Evolutionary conservation across 2,329 filamentous ascomycete species (phyloP), one percentile per base, ranked within the genome.

Genomic region (Bipolaris zeicola): DNA sequence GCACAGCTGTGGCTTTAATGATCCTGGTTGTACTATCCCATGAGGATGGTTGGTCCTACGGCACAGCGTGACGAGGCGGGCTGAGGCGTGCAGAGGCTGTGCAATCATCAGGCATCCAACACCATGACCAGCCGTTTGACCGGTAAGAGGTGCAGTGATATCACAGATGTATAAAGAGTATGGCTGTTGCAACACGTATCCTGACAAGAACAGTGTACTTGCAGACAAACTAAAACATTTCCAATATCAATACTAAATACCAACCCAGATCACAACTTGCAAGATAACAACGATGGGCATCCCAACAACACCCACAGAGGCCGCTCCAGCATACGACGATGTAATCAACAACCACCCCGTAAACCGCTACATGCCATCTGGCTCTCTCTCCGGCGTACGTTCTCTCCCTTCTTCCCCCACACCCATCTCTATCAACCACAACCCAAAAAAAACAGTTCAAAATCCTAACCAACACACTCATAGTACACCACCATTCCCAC

Each of bases 291-390:
- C 31, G 37, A 71, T 72, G 68, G 67, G 62, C 43, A 44, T 55
- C 33, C 64, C 63, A 3, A 60, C 58, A 3, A 49, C 58, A n/a
- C 50, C 60, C 5, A 31, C 33, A 45, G 67, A 67, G 5, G 61
- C 67, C 8, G 69, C 68, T 6, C 69, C 69, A 1, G 60, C 69
- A 11, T 71, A 73, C 49, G 66, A 73, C 37, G 69, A 71, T 50
- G 58, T 70, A 16, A 57, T 69, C 41, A 57, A 57, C 34, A 57
- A 65, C 33, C 68, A 68, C 41, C 67, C 69, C 1, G 58, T 68
- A 24, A 69, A 70, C 37, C 46, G 41, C 10, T 58, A 50, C 18
- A 42, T 38, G 6, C 60, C 64, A 3, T 63, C 66, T 39, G 60
- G 65, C 7, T 68, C 68, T 22, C 33, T 53, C 11, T 67, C 62